Evolutionary conservation across 306 rosid species (phyloP).

Genomic region (Begonia peltatifolia): DNA sequence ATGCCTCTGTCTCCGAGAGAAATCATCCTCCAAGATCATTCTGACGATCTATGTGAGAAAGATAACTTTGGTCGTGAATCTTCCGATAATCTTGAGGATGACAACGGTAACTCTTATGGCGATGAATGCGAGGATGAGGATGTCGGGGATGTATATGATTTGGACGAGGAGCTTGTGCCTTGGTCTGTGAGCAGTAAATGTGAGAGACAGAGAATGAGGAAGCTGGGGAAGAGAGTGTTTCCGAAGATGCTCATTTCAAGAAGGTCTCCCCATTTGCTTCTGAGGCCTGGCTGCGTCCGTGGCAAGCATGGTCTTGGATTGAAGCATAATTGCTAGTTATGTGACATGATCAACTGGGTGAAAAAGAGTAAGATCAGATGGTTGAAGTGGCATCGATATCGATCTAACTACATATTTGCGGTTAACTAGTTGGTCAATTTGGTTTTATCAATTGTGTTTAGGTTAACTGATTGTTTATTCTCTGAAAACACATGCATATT

Average conservation of each 20-base stretch:
- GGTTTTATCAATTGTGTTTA: neutral
- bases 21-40: neutral
- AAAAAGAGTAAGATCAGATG: no score
- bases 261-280: conserved; percentile 37
- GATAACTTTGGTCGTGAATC: neutral
- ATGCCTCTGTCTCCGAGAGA: neutral
- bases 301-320: conserved; percentile 86
- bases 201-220: conserved; percentile 79
- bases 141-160: conserved; percentile 18
- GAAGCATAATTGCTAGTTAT: conserved; percentile 41
- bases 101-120: neutral
- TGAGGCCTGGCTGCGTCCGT: conserved; percentile 70
- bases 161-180: conserved; percentile 84
- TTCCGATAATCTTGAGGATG: neutral
- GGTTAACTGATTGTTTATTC: neutral
- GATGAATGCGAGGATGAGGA: conserved; percentile 6
- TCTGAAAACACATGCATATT: no score
- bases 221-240: conserved; percentile 68
- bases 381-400: neutral
- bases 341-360: neutral
- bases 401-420: no score
- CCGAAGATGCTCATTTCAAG: conserved; percentile 54
- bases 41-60: neutral
- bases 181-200: conserved; percentile 51
- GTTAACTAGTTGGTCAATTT: no score